Conservation (phyloP, 495 filamentous ascomycete species). For the Alectoria sarmentosa region DNA sequence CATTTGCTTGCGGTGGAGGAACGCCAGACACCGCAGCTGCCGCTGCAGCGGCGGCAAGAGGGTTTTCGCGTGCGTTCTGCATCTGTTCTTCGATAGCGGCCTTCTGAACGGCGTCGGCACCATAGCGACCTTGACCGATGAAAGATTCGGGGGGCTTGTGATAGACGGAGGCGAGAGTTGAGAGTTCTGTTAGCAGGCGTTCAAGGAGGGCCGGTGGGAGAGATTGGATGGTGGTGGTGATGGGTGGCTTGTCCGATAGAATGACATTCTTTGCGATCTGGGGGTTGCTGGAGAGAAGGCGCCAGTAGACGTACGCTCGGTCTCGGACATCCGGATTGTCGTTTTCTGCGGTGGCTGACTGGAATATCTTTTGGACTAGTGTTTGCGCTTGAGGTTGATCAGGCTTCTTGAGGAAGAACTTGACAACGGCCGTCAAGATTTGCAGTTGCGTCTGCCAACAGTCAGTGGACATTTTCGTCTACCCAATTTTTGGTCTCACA, state of each 20-base stretch:
- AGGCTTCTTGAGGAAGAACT: constrained; percentile 93
- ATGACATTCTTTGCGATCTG: constrained; percentile 83
- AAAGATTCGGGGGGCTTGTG: constrained; percentile 97
- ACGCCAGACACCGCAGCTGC: constrained; percentile 50
- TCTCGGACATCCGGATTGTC: constrained; percentile 98
- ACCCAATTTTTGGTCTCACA: constrained; percentile 19
- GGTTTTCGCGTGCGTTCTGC: constrained; percentile 87
- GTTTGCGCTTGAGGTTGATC: constrained; percentile 80
- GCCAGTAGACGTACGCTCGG: constrained; percentile 97
- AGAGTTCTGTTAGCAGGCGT: constrained; percentile 78
- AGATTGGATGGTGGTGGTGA: constrained; percentile 85
- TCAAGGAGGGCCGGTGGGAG: constrained; percentile 79
- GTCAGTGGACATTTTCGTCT: constrained; percentile 1
- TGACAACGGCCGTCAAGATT: constrained; percentile 93
- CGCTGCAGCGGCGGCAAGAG: constrained; percentile 74
- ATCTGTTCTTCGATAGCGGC: constrained; percentile 93
- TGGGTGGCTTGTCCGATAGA: constrained; percentile 88
- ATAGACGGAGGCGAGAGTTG: constrained; percentile 97
- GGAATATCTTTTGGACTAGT: constrained; percentile 87
- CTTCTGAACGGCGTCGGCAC: constrained; percentile 88
- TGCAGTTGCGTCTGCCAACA: constrained; percentile 73
- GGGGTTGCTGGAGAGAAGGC: constrained; percentile 87
- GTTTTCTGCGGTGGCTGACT: constrained; percentile 85
- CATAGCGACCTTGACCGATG: constrained; percentile 88
- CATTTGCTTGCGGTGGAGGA: constrained; percentile 59